Evolutionary conservation across 1,284 basidiomycete genomes (phyloP), one percentile per base, ranked within the genome.

Genomic region (Rhodotorula sp.): DNA sequence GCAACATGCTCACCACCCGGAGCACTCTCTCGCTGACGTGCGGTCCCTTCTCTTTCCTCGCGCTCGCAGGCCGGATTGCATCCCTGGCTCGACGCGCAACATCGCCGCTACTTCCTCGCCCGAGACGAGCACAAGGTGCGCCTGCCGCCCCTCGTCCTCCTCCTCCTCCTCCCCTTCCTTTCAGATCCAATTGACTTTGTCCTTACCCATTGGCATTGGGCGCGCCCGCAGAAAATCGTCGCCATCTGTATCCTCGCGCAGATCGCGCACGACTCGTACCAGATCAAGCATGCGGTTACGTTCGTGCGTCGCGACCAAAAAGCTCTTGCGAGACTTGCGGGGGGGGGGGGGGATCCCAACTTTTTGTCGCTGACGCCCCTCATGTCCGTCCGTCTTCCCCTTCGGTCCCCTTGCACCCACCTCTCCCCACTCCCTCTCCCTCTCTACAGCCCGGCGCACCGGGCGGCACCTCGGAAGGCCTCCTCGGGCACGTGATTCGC

Each of bases 71-170:
- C 72, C 5, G 64, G 59, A 0, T 60, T 74, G 3, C 59, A 59
- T 6, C 72, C 72, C 1, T 74, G 72, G 72, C 55, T 71, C 18
- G 72, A 74, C 53, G 48, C 65, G 2, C 51, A 50, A 13, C 62
- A 71, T 44, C 64, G 72, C 18, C 64, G 72, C 3, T 74, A 67
- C 67, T 74, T 64, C 48, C n/a, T 74, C 15, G 72, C 72, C 3
- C 46, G 61, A 26, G 58, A 63, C 34, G 67, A 66, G 30, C 64
- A 71, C 51, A 63, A 65, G 58, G 71, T 71, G 15, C 28, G 65
- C 40, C n/a, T n/a, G n/a, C n/a, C n/a, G n/a, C n/a, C n/a, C n/a
- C n/a, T n/a, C n/a, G n/a, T n/a, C n/a, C n/a, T 22, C 11, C 52
- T 28, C 22, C 22, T 40, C 22, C 4, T 22, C 28, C 22, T 46